Evolutionary conservation across 768 basidiomycete genomes (phyloP).

Genomic region (Pleurotus giganteus): DNA sequence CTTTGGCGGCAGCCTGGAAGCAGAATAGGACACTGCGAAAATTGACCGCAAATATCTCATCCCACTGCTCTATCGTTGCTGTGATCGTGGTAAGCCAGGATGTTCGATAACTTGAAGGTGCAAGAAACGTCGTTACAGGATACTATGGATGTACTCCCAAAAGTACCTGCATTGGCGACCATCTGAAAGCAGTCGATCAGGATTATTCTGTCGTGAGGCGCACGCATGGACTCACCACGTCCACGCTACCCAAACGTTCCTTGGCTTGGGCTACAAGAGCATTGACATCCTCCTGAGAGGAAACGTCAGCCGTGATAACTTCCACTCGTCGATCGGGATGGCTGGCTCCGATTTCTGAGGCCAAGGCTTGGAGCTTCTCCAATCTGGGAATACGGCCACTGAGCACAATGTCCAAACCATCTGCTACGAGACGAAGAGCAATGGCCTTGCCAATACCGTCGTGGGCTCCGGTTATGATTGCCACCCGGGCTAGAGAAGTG

Average conservation of each 20-base stretch:
- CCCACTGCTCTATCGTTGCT: slow-evolving; percentile 37
- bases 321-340: slow-evolving; percentile 22
- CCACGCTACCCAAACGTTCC: slow-evolving; percentile 20
- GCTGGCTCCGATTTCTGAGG: slow-evolving; percentile 21
- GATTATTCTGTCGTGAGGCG: neutral
- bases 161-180: slow-evolving; percentile 32
- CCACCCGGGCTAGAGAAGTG: slow-evolving; percentile 14
- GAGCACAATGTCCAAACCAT: slow-evolving; percentile 31
- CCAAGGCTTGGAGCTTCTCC: slow-evolving; percentile 19
- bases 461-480: slow-evolving; percentile 30
- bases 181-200: slow-evolving; percentile 17
- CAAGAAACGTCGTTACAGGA: slow-evolving; percentile 14
- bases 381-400: slow-evolving; percentile 23
- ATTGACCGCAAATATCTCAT: slow-evolving; percentile 47
- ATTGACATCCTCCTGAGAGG: slow-evolving; percentile 25
- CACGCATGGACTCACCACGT: slow-evolving; percentile 22
- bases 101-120: neutral
- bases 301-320: slow-evolving; percentile 22
- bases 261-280: slow-evolving; percentile 23
- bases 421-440: slow-evolving; percentile 29
- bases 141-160: slow-evolving; percentile 14
- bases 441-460: slow-evolving; percentile 32
- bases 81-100: neutral
- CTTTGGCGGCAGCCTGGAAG: slow-evolving; percentile 60
- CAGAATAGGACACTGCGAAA: slow-evolving; percentile 57